phyloP scores from a whole-genome alignment of 1,284 basidiomycete species.

The Sanghuangporus sanghuang region DNA sequence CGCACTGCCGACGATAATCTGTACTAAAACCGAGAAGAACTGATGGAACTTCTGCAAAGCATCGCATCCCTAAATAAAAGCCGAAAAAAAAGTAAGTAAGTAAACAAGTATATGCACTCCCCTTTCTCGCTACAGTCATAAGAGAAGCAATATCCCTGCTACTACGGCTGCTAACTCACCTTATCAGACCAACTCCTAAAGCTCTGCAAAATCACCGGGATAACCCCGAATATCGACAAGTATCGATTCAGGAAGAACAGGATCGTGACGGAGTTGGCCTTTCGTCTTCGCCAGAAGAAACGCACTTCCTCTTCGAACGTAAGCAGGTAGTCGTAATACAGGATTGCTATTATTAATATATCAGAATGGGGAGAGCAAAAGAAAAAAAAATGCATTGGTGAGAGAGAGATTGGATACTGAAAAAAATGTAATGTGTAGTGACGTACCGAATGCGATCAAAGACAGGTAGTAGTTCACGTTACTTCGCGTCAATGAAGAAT shows the following conservation, averaged over 20 bases:
- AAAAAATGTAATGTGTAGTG: too few relatives aligned
- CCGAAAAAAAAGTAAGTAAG: too few relatives aligned
- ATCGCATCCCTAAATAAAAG: slow-evolving; percentile 2
- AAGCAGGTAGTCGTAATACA: slow-evolving; percentile 18
- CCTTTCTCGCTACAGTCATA: background rate
- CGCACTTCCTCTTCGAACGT: slow-evolving; percentile 13
- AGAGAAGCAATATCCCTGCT: background rate
- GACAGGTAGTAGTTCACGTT: slow-evolving; percentile 12
- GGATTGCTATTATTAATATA: slow-evolving; percentile 2
- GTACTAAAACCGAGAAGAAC: slow-evolving; percentile 12
- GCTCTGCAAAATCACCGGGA: slow-evolving; percentile 9
- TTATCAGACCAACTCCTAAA: slow-evolving; percentile 1
- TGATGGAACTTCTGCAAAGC: slow-evolving; percentile 13
- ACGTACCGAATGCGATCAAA: slow-evolving; percentile 16
- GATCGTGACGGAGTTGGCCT: slow-evolving; percentile 6
- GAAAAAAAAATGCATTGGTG: background rate
- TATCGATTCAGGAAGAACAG: slow-evolving; percentile 18
- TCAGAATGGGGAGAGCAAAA: background rate
- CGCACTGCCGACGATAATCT: slow-evolving; percentile 17
- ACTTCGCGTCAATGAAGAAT: background rate
- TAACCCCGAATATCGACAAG: slow-evolving; percentile 13
- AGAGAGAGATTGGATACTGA: background rate
- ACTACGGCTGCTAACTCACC: background rate
- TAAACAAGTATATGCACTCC: background rate
- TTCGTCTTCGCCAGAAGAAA: slow-evolving; percentile 15